Base-by-base conservation (phyloP, 305 asterid species). In the Caryopteris hybrid region DNA sequence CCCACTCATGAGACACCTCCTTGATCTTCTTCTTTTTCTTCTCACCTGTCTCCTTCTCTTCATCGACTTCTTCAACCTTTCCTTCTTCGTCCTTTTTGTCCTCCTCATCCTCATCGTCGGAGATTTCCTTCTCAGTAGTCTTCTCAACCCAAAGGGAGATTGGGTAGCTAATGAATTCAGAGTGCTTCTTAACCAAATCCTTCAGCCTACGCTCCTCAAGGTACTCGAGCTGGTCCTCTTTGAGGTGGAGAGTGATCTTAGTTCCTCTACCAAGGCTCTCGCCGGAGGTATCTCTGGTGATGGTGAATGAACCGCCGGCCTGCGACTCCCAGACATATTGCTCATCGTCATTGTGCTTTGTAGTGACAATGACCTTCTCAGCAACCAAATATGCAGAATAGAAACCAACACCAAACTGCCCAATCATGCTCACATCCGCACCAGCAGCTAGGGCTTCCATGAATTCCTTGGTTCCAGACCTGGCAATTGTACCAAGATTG, bases 361-460 rank as follows among this genome's bases (percentile, higher is more conserved):
- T 73, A 0, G 91, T 88, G 10, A 91, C 97, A 51, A 87, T 74
- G 8, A 91, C 97, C 84, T 85, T 88, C 74, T 92, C 98, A 0
- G 98, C 96, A 21, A 89, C 98, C 78, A 92, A 72, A 75, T 89
- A 92, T 0, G 96, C 93, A 0, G 98, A 91, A 76, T 91, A 91
- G 78, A 91, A 91, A 74, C 96, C 97, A 33, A 91, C 96, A 41
- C 96, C 97, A 53, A 89, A 91, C 67, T 92, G 96, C 20, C 98
- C 96, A 42, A 92, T 92, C 98, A 89, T 92, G 81, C 96, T 89
- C 18, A 92, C 98, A 83, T 92, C 98, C 33, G 98, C 98, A 52
- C 96, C 96, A 18, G 96, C 95, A 29, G 96, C 87, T 34, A 92
- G 71, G 33, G 96, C 95, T 63, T 89, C 98, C 95, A 92, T 92